Base-by-base conservation (phyloP, 495 filamentous ascomycete species). In the Usnea hakonensis region DNA sequence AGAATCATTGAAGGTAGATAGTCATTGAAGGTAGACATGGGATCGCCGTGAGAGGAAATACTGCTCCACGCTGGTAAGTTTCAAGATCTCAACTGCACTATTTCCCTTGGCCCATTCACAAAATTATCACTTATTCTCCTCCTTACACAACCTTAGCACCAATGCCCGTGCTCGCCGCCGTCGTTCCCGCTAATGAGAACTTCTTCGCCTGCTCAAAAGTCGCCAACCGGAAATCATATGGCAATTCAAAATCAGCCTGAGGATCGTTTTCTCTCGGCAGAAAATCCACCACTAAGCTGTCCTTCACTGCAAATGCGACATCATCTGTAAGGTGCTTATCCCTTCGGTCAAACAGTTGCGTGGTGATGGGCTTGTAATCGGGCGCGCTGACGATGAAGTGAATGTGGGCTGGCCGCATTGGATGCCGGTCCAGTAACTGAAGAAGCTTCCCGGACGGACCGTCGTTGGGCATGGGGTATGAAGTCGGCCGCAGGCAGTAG, bases 331-430 rank as follows among this genome's bases (percentile, higher is more conserved):
- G 73, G 63, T 89, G 81, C 64, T 79, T 72, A 65, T 86, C 86
- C 32, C 81, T 76, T 60, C 78, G 69, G 67, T 91, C 88, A 68
- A 90, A 91, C 52, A 90, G 78, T 71, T 92, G 89, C 17, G 88
- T 91, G 0, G 82, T 84, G 63, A 91, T 73, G 11, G 85, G 72
- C 60, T 84, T 83, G 70, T 83, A 82, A 23, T 75, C 76, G 71
- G 64, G 76, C 65, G 81, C 83, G 5, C 62, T 65, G 64, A 75
- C 85, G 75, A 91, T 86, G 65, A 93, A 87, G 73, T 95, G 90
- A 65, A 95, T 91, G 69, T 93, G 89, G 41, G 87, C 90, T 38
- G 90, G 90, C 32, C 90, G 78, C 78, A 86, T 89, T n/a, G 89
- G 87, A 73, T 92, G 85, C 21, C 86, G 77, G 65, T 90, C 87